phyloP scores from a whole-genome alignment of 805 yeast species.

The Kodamaea neixiangensis region DNA sequence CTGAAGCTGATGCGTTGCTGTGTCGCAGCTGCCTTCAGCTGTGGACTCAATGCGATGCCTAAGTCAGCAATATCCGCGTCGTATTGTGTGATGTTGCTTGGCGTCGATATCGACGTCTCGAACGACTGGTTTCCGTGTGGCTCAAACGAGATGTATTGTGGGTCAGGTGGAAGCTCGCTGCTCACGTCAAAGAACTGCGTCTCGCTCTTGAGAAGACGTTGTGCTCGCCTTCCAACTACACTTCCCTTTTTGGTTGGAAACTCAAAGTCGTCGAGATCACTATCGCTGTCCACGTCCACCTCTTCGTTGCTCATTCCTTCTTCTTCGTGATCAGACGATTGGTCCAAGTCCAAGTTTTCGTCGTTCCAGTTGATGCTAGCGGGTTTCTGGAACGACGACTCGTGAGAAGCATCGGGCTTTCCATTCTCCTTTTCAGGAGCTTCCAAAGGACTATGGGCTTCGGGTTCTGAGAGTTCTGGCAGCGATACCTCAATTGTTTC shows the following conservation, averaged over 20 bases:
- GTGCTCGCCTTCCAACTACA: background rate
- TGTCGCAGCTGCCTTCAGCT: slow-evolving; percentile 18
- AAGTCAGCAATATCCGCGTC: slow-evolving; percentile 44
- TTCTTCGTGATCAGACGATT: slow-evolving; percentile 17
- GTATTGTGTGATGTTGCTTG: slow-evolving; percentile 40
- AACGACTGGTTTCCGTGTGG: slow-evolving; percentile 12
- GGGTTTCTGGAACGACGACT: slow-evolving; percentile 37
- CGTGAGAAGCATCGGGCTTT: slow-evolving; percentile 18
- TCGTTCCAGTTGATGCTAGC: slow-evolving; percentile 45
- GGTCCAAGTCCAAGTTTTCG: slow-evolving; percentile 33
- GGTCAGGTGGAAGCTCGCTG: slow-evolving; percentile 12
- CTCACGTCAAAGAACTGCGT: slow-evolving; percentile 14
- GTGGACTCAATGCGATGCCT: slow-evolving; percentile 45
- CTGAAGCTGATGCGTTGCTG: slow-evolving; percentile 24
- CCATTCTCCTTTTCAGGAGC: background rate
- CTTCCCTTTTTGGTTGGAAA: background rate
- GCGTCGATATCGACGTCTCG: slow-evolving; percentile 30
- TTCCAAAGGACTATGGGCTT: background rate
- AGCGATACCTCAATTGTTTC: background rate
- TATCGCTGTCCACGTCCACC: slow-evolving; percentile 1
- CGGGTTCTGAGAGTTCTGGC: background rate
- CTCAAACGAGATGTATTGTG: slow-evolving; percentile 4
- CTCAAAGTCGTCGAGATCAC: slow-evolving; percentile 4
- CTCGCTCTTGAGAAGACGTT: slow-evolving; percentile 4
- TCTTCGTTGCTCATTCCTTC: background rate